A percentile compares a stretch with the other conserved stretches of the same genome.
phyloP scores from a whole-genome alignment of 2,329 filamentous ascomycete species.

The Fusarium temperatum region DNA sequence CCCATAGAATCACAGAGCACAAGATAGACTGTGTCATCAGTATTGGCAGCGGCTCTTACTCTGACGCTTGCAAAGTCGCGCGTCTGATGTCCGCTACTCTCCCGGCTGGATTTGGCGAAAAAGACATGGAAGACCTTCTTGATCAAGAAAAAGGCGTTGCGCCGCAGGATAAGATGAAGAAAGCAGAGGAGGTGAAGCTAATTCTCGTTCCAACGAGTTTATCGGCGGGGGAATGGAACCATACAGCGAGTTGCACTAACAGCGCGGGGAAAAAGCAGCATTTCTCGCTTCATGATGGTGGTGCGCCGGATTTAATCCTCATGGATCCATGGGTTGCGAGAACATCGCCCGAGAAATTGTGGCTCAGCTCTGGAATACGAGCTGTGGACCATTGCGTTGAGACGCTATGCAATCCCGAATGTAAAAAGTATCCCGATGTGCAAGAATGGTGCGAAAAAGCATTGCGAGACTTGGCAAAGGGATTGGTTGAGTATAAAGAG shows the following conservation, averaged over 20 bases:
- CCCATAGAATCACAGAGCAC: background rate
- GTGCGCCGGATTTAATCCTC: conserved; percentile 8
- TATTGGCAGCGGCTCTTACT: conserved; percentile 7
- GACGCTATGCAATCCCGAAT: conserved; percentile 6
- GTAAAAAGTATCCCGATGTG: background rate
- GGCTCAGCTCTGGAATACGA: conserved; percentile 15
- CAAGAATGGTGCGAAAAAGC: conserved; percentile 10
- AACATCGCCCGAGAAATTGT: background rate
- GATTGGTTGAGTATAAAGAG: conserved; percentile 7
- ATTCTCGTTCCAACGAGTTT: conserved; percentile 3
- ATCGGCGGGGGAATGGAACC: conserved; percentile 12
- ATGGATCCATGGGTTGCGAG: conserved; percentile 17
- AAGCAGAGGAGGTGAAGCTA: background rate
- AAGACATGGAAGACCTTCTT: conserved; percentile 2
- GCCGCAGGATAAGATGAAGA: conserved; percentile 7
- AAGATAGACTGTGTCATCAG: conserved; percentile 1
- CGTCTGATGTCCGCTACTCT: conserved; percentile 5
- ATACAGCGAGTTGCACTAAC: conserved; percentile 17
- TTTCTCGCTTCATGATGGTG: background rate
- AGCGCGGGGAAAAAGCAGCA: conserved; percentile 11
- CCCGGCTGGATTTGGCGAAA: background rate
- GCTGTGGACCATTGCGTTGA: conserved; percentile 14
- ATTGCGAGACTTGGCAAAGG: background rate
- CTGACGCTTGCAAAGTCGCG: conserved; percentile 13
- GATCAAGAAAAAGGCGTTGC: conserved; percentile 5